Percentiles rank a stretch among this genome's conserved stretches.
Evolutionary conservation across 78 protist species (phyloP).

Genomic region (Paratrimastix pyriformis): DNA sequence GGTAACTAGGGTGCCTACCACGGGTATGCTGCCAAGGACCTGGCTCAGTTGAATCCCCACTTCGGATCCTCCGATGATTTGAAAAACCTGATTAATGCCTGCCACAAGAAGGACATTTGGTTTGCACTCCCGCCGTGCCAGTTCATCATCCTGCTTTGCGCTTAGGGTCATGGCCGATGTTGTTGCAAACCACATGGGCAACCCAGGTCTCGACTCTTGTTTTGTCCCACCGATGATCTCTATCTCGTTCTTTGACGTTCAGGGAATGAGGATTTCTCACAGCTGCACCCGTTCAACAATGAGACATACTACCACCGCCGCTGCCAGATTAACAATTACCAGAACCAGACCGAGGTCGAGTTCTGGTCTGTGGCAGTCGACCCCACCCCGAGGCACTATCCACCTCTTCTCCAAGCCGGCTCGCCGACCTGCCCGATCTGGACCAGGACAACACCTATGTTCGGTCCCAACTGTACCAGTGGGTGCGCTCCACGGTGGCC

Average conservation of each 20-base stretch:
- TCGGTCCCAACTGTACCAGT: too few relatives aligned
- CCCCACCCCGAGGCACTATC: too few relatives aligned
- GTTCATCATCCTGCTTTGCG: too few relatives aligned
- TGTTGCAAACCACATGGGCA: not conserved
- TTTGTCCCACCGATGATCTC: too few relatives aligned
- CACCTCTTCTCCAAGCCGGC: too few relatives aligned
- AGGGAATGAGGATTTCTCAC: not conserved
- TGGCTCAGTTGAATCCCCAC: not conserved
- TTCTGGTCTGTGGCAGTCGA: too few relatives aligned
- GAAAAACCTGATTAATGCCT: not conserved
- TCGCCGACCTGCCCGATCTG: too few relatives aligned
- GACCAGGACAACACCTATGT: too few relatives aligned
- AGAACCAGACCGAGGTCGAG: not conserved
- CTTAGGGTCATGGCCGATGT: not conserved
- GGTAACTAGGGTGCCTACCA: not conserved
- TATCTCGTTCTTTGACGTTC: too few relatives aligned
- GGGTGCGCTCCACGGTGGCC: too few relatives aligned
- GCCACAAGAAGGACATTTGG: not conserved
- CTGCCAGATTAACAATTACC: not conserved
- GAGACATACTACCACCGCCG: not conserved
- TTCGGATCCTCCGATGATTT: not conserved
- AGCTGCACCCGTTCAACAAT: conserved; percentile 4
- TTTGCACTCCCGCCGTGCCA: too few relatives aligned
- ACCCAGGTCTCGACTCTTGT: too few relatives aligned
- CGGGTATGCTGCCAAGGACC: not conserved